Evolutionary conservation across 2,329 filamentous ascomycete genomes (phyloP), one percentile per base, ranked within the genome.

Genomic region (Zymoseptoria passerinii): DNA sequence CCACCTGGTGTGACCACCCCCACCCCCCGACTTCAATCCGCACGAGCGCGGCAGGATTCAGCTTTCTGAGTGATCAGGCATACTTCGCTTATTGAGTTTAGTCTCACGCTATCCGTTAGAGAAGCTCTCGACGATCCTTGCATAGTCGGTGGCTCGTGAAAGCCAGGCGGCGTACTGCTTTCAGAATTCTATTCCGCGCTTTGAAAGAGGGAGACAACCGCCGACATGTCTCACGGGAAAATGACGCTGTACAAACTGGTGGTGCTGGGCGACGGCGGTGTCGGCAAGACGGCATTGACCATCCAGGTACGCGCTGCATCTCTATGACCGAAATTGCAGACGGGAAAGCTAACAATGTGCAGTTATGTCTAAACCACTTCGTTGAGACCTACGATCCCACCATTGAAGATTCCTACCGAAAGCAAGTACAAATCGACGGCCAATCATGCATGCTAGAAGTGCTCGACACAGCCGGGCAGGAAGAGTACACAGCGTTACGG

Each of bases 251-350:
- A 96, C 78, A 95, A 95, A 79, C 79, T 96, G 78, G 94, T 99
- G 62, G 94, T 97, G 63, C 92, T 99, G 66, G 94, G 94, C 70
- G 94, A 95, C 71, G 94, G 94, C 82, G 94, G 94, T 76, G 94
- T 99, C 66, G 94, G 94, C 80, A 99, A 99, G 82, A 97, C 92
- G 63, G 97, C 94, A 79, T 84, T 99, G 81, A 97, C 94, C 60
- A 97, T 99, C 73, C 94, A 97, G 65, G 70, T 71, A 58, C 48
- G 62, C 52, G 16, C 16, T 18, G 28, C 52, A 28, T 48, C 28
- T 48, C 18, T 23, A 10, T 8, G 18, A 20, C 6, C 7, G 16
- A 16, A 13, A 52, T 27, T 18, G 28, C 54, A 48, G n/a, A 28
- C 28, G 48, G 28, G n/a, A 44, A 50, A 50, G 55, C 61, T 63